Percentiles rank a stretch among this genome's conserved stretches.
Conservation (phyloP, 768 basidiomycete genomes). For the Serendipita indica region DNA sequence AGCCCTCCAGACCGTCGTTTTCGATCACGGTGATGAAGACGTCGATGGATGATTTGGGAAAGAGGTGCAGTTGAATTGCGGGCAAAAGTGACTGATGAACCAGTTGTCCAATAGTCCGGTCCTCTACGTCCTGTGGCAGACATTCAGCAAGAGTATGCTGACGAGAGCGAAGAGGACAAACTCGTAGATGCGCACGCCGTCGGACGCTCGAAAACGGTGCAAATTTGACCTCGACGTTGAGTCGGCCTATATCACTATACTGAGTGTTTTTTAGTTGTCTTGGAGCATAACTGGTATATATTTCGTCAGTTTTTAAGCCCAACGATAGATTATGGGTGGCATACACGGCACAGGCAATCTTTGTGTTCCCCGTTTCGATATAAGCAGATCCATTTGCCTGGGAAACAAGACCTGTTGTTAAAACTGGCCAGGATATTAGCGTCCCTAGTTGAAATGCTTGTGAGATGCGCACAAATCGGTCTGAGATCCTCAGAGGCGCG, state of each 20-base stretch:
- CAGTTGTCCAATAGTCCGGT: conserved; percentile 64
- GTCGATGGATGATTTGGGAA: conserved; percentile 93
- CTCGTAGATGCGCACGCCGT: conserved; percentile 72
- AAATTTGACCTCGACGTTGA: conserved; percentile 95
- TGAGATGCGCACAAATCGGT: conserved; percentile 60
- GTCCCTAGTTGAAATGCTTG: conserved; percentile 10
- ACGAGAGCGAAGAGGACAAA: conserved; percentile 27
- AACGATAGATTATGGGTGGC: conserved; percentile 21
- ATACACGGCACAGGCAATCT: conserved; percentile 93
- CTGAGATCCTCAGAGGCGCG: conserved; percentile 53
- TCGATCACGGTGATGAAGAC: conserved; percentile 82
- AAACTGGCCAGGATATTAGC: conserved; percentile 35
- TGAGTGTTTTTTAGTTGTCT: conserved; percentile 64
- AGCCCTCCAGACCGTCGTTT: conserved; percentile 80
- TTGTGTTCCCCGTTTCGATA: conserved; percentile 81
- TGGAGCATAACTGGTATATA: conserved; percentile 51
- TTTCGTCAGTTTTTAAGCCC: conserved; percentile 11
- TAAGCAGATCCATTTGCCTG: conserved; percentile 97
- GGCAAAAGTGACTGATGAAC: conserved; percentile 77
- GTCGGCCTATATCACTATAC: conserved; percentile 74
- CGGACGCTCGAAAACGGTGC: conserved; percentile 77
- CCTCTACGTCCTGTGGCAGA: conserved; percentile 71
- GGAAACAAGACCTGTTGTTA: conserved; percentile 77
- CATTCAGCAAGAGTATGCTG: background rate
- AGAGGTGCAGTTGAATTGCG: conserved; percentile 68